These are phyloP conservation scores for Citrus australasica DNA, from an alignment of 345 rosid genomes.

Conservation along the genomic window DNA sequence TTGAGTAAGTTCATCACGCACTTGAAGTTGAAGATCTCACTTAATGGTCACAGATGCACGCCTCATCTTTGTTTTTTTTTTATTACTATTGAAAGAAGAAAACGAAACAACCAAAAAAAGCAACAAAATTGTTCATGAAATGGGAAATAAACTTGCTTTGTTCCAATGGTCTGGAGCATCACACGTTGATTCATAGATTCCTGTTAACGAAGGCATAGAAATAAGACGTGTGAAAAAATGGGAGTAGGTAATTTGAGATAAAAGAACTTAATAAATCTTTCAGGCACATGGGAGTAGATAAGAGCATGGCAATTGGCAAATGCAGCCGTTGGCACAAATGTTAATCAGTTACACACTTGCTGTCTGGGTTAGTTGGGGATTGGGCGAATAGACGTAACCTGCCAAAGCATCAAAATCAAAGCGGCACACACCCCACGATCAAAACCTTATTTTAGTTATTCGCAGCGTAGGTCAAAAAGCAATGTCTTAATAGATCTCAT, in stretches of 20 bases:
- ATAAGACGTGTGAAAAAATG: not conserved
- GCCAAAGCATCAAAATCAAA: not conserved
- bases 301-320: no score
- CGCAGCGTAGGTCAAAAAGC: not conserved
- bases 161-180: not conserved
- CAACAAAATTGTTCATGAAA: no score
- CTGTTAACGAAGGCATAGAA: not conserved
- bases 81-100: not conserved
- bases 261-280: not conserved
- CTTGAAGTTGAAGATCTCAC: no score
- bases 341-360: not conserved
- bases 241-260: not conserved
- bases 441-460: not conserved
- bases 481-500: not conserved
- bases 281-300: not conserved
- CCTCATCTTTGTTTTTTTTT: not conserved
- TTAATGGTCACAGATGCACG: not conserved
- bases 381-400: not conserved
- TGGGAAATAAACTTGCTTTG: not conserved
- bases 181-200: not conserved
- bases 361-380: not conserved
- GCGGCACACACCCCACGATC: not conserved
- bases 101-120: no score
- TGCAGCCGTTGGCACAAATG: not conserved
- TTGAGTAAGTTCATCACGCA: not conserved